Conservation (phyloP, 2,329 filamentous ascomycete genomes). For the Cordyceps javanica region DNA sequence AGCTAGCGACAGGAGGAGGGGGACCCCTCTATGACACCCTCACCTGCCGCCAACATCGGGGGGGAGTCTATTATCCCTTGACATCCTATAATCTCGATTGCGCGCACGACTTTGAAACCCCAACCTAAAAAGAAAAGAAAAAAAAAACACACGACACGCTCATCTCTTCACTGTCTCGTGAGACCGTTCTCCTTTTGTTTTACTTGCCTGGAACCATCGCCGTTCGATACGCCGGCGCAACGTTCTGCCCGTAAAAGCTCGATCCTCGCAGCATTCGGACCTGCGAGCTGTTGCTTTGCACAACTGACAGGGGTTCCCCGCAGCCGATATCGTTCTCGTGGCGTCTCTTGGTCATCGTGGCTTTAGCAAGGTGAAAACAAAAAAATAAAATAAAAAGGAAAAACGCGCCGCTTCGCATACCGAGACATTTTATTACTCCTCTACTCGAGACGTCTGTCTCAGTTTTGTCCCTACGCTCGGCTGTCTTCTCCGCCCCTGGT, state of each 20-base stretch:
- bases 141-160: not conserved
- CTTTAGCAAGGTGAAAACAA: not conserved
- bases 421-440: not conserved
- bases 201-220: too few species aligned
- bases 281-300: not conserved
- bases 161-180: not conserved
- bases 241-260: too few species aligned
- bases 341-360: not conserved
- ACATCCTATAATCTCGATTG: not conserved
- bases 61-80: not conserved
- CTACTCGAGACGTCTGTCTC: not conserved
- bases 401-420: not conserved
- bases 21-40: not conserved
- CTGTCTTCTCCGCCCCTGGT: not conserved
- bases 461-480: not conserved
- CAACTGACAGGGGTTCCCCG: constrained; percentile 5
- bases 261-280: too few species aligned
- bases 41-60: not conserved
- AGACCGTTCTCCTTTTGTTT: not conserved
- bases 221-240: too few species aligned
- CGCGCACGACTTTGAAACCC: not conserved
- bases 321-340: constrained; percentile 2
- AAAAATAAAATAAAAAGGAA: too few species aligned
- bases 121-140: too few species aligned
- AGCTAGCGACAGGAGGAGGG: not conserved